phyloP scores from a whole-genome alignment of 352 stramenopile species.

The Pythium aristosporum region DNA sequence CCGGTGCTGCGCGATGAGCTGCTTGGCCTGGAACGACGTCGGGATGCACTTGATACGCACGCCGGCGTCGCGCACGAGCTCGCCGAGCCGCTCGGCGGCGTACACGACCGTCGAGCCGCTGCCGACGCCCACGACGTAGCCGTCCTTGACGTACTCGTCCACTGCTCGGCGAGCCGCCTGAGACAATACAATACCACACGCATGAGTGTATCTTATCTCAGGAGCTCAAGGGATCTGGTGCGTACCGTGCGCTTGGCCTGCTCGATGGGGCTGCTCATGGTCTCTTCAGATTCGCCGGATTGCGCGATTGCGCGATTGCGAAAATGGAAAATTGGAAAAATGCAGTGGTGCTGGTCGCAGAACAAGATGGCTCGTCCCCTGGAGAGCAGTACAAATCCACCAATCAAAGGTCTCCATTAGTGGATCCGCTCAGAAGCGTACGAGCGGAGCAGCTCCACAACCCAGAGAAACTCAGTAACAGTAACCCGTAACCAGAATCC shows the following conservation, averaged over 20 bases:
- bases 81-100: constrained; percentile 94
- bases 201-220: no score
- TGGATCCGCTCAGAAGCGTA: constrained; percentile 18
- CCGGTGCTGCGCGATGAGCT: constrained; percentile 84
- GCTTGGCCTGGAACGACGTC: constrained; percentile 97
- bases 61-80: constrained; percentile 90
- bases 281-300: background rate
- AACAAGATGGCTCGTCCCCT: background rate
- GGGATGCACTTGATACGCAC: constrained; percentile 97
- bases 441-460: constrained; percentile 12
- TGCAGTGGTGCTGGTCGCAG: no score
- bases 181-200: background rate
- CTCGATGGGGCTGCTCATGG: constrained; percentile 57
- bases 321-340: constrained; percentile 14
- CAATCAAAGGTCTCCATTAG: constrained; percentile 14
- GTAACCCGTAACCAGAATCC: background rate
- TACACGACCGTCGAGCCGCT: constrained; percentile 98
- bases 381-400: background rate
- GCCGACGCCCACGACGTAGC: constrained; percentile 97
- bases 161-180: constrained; percentile 84
- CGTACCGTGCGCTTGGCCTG: constrained; percentile 74
- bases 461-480: background rate
- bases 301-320: background rate
- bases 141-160: constrained; percentile 92
- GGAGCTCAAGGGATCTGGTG: background rate